phyloP scores from a whole-genome alignment of 805 yeast genomes.

The Saturnispora ahearnii region DNA sequence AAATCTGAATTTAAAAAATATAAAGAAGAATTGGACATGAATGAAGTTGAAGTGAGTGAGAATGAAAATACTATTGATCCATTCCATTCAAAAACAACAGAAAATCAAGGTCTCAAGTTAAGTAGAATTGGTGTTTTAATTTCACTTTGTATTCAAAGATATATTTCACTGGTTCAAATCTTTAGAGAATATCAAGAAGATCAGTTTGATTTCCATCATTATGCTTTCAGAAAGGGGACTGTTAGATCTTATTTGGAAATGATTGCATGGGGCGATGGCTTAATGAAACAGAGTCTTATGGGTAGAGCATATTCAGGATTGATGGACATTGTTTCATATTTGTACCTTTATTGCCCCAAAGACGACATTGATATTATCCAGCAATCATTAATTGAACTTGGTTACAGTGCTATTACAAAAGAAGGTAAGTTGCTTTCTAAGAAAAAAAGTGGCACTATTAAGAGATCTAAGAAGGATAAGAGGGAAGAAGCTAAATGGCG shows the following conservation, averaged over 20 bases:
- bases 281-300: constrained; percentile 63
- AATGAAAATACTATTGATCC: constrained; percentile 28
- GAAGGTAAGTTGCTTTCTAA: constrained; percentile 3
- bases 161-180: constrained; percentile 51
- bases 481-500: constrained; percentile 48
- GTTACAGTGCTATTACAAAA: constrained; percentile 1
- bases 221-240: constrained; percentile 85
- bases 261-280: constrained; percentile 72
- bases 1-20: constrained; percentile 24
- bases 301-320: constrained; percentile 64
- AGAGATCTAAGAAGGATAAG: constrained; percentile 43
- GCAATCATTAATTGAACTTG: constrained; percentile 9
- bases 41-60: constrained; percentile 17
- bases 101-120: constrained; percentile 26
- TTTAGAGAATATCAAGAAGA: constrained; percentile 69
- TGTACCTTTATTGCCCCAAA: constrained; percentile 20
- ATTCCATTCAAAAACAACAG: not conserved
- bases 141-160: constrained; percentile 79
- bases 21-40: not conserved
- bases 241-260: constrained; percentile 72
- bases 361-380: constrained; percentile 9
- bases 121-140: constrained; percentile 29
- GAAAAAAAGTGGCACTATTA: constrained; percentile 10
- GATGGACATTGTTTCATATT: constrained; percentile 43
- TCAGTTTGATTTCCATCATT: constrained; percentile 91